A percentile compares a stretch with the other conserved stretches of the same genome.
These are phyloP conservation scores for Hemerocallis citrina DNA, from an alignment of 106 monocot species.

Conservation along the genomic window DNA sequence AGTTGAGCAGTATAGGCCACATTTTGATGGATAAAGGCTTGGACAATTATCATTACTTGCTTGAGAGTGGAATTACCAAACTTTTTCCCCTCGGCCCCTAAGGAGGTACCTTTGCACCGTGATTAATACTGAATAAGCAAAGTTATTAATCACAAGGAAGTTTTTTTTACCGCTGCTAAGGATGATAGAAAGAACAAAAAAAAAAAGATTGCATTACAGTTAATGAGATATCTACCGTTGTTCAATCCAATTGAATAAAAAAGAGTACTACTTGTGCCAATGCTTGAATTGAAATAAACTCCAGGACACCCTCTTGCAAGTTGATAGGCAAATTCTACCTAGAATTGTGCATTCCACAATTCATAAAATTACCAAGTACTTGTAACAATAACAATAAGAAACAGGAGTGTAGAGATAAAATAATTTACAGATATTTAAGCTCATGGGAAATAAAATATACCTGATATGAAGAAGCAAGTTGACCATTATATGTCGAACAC, in stretches of 20 bases:
- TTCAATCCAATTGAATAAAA: not conserved
- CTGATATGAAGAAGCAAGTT: slow-evolving; percentile 45
- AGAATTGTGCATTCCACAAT: slow-evolving; percentile 10
- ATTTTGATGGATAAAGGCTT: too few relatives aligned
- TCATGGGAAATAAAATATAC: slow-evolving; percentile 11
- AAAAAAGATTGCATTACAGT: too few relatives aligned
- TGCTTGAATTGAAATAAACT: slow-evolving; percentile 65
- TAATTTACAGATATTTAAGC: too few relatives aligned
- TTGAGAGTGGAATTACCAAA: not conserved
- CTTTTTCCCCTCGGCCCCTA: not conserved
- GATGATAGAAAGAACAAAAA: too few relatives aligned
- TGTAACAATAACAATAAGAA: slow-evolving; percentile 1
- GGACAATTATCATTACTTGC: not conserved
- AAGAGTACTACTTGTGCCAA: slow-evolving; percentile 57
- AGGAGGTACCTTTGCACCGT: not conserved
- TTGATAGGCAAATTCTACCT: slow-evolving; percentile 55
- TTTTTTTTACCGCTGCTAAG: not conserved
- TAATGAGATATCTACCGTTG: too few relatives aligned
- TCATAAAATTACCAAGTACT: not conserved
- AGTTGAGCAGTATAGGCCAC: not conserved
- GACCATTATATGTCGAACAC: slow-evolving; percentile 37
- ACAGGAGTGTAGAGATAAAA: too few relatives aligned
- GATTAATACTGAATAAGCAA: not conserved
- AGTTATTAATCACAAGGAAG: not conserved
- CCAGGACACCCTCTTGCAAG: slow-evolving; percentile 55